phyloP scores from a whole-genome alignment of 2,329 filamentous ascomycete species.

The Paracamarosporium sp. region DNA sequence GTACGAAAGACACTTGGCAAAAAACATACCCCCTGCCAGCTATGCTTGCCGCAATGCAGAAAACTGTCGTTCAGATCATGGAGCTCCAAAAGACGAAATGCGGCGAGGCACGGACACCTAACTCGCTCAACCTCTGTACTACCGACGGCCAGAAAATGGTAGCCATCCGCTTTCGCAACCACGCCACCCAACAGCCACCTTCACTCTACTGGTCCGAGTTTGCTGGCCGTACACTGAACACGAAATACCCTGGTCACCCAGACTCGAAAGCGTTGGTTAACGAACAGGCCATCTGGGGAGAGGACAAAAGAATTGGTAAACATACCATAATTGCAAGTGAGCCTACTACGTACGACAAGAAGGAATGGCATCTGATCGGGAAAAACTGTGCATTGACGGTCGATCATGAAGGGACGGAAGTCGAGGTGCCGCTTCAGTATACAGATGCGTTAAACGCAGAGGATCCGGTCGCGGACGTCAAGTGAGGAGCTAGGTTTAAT shows the following conservation, averaged over 20 bases:
- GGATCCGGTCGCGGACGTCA: constrained; percentile 41
- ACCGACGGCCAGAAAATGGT: constrained; percentile 59
- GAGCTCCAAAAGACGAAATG: constrained; percentile 53
- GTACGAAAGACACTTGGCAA: constrained; percentile 51
- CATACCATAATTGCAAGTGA: constrained; percentile 63
- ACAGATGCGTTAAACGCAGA: constrained; percentile 47
- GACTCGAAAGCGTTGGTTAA: constrained; percentile 48
- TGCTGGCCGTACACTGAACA: constrained; percentile 60
- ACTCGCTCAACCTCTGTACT: constrained; percentile 60
- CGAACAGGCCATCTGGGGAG: constrained; percentile 41
- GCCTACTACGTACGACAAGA: constrained; percentile 60
- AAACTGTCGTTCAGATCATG: constrained; percentile 56
- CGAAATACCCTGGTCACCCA: constrained; percentile 59
- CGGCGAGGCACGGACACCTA: constrained; percentile 51
- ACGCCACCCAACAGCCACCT: constrained; percentile 59
- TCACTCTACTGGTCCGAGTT: constrained; percentile 58
- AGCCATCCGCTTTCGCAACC: constrained; percentile 61
- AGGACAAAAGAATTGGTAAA: constrained; percentile 53
- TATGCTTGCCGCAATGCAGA: constrained; percentile 56
- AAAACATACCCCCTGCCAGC: constrained; percentile 48
- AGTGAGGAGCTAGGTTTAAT: neutral
- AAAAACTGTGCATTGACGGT: constrained; percentile 56
- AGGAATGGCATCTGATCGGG: constrained; percentile 59
- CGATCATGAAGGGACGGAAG: constrained; percentile 49
- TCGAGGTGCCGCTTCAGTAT: constrained; percentile 46